These are phyloP conservation scores for Verticillium nubilum DNA, from an alignment of 2,329 filamentous ascomycete species.

Conservation along the genomic window DNA sequence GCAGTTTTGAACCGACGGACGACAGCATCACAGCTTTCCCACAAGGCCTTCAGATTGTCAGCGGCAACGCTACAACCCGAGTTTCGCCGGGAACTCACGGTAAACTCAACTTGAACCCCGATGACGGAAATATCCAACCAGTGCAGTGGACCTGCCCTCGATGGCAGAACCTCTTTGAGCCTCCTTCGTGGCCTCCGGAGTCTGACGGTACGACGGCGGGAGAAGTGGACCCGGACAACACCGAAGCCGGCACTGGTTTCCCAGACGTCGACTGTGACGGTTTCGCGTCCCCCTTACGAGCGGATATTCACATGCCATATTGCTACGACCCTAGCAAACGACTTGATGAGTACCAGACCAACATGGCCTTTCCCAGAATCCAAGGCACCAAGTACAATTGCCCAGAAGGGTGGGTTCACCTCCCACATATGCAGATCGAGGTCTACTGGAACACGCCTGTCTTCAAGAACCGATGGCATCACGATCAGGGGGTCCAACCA, in stretches of 20 bases:
- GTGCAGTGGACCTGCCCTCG: constrained; percentile 58
- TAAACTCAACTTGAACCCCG: constrained; percentile 43
- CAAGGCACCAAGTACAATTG: constrained; percentile 38
- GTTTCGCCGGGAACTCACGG: constrained; percentile 48
- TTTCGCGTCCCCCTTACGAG: constrained; percentile 53
- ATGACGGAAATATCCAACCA: constrained; percentile 44
- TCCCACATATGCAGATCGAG: constrained; percentile 53
- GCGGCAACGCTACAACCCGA: constrained; percentile 56
- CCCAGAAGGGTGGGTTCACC: constrained; percentile 47
- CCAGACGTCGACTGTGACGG: constrained; percentile 65
- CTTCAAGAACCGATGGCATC: constrained; percentile 48
- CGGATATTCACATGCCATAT: constrained; percentile 66
- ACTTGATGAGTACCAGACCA: constrained; percentile 54
- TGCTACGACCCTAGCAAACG: constrained; percentile 64
- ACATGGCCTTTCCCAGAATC: constrained; percentile 57
- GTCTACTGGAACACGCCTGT: constrained; percentile 54
- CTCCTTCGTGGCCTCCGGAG: constrained; percentile 46
- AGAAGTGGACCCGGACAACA: constrained; percentile 47
- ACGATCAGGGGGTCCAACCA: constrained; percentile 48
- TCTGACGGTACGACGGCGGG: constrained; percentile 52
- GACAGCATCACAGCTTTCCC: constrained; percentile 68
- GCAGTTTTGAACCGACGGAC: constrained; percentile 53
- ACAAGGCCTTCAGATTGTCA: constrained; percentile 63
- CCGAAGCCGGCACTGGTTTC: constrained; percentile 56
- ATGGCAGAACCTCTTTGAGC: constrained; percentile 35